These are phyloP conservation scores for Phytopythium delawarense DNA, from an alignment of 352 stramenopile genomes.

Conservation along the genomic window DNA sequence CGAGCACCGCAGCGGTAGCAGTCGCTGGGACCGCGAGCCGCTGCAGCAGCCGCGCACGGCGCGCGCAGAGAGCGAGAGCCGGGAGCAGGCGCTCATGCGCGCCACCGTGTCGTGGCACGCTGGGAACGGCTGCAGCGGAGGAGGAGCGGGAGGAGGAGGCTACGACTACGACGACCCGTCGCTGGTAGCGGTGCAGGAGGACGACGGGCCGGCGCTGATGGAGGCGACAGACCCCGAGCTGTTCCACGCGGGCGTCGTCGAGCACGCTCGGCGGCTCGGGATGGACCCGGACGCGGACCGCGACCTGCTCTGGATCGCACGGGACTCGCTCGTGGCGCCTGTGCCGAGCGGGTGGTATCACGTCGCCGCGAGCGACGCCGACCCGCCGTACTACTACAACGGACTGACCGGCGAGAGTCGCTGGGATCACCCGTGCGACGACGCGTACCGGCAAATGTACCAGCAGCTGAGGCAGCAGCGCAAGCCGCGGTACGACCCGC, in stretches of 20 bases:
- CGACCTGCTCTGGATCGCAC: slow-evolving; percentile 71
- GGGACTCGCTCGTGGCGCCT: slow-evolving; percentile 66
- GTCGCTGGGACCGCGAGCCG: slow-evolving; percentile 9
- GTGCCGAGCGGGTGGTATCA: slow-evolving; percentile 71
- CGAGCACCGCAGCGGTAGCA: neutral
- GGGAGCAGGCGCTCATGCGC: slow-evolving; percentile 13
- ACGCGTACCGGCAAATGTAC: slow-evolving; percentile 60
- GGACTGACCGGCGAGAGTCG: slow-evolving; percentile 67
- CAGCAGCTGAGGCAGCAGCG: slow-evolving; percentile 36
- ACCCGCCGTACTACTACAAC: slow-evolving; percentile 80
- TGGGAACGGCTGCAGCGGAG: slow-evolving; percentile 18
- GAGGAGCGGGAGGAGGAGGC: neutral
- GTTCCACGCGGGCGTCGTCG: slow-evolving; percentile 69
- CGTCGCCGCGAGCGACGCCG: slow-evolving; percentile 52
- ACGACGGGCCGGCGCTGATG: slow-evolving; percentile 38
- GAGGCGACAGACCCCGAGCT: slow-evolving; percentile 58
- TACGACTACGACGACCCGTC: slow-evolving; percentile 15
- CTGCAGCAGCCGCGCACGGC: slow-evolving; percentile 18
- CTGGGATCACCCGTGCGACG: slow-evolving; percentile 79
- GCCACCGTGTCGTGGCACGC: slow-evolving; percentile 27
- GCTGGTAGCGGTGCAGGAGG: slow-evolving; percentile 18
- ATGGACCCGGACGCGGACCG: slow-evolving; percentile 52
- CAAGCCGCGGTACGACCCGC: slow-evolving; percentile 17
- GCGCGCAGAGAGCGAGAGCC: slow-evolving; percentile 11
- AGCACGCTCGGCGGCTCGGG: slow-evolving; percentile 65